Base-by-base conservation (phyloP, 1,139 yeast genomes). In the Taphrina betulina region DNA sequence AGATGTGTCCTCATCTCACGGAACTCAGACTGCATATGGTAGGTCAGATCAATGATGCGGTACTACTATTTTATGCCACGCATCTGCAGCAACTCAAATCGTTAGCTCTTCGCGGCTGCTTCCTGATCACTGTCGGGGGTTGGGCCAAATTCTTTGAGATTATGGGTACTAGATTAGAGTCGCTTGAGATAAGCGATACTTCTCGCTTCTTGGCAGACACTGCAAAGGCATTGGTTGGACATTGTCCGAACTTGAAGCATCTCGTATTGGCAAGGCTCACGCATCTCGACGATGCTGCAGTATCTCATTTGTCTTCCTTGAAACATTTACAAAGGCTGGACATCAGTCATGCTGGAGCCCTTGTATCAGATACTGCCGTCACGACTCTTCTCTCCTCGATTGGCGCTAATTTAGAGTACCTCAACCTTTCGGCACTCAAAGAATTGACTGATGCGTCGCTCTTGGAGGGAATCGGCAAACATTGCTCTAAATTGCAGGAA, bases 21-120 rank as follows among this genome's bases (percentile, higher is more conserved):
- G 71, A 75, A 1, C 69, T 92, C 38, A 83, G 84, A 0, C 72
- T 92, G 46, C 81, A 81, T 60, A 90, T 89, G 96, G 92, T 97
- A 72, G 98, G 98, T 2, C 94, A 86, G 64, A 71, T 92, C 36
- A 89, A 84, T 63, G 86, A 86, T 67, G 89, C 83, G 62, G 84
- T 86, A 58, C 68, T 92, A 59, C 67, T 73, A 20, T 84, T 86
- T 65, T 80, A 78, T 61, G 77, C 80, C 8, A 71, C 79, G 10
- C 82, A 87, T 60, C 72, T 90, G 46, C 71, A 72, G 0, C 68
- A 78, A 26, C 71, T 94, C 54, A 72, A 67, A 8, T 73, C 77
- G 10, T 61, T 90, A 7, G 71, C 78, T 14, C 71, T 92, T 33
- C 89, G 90, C 69, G 98, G 98, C 0, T 89, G 97, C 0, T 92